Conservation (phyloP, 1,139 yeast genomes). For the Blastobotrys buckinghamii region DNA sequence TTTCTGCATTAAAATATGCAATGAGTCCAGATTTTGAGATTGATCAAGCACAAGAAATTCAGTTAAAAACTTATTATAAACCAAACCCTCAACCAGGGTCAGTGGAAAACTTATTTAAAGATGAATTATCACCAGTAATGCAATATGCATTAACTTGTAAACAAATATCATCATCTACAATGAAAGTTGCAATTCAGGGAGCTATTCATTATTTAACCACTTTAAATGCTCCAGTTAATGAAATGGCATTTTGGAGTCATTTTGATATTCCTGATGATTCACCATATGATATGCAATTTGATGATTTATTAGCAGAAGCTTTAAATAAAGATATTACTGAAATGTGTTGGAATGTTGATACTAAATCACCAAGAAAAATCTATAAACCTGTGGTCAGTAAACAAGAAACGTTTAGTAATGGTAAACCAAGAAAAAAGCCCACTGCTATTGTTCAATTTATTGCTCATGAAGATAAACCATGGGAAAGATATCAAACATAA, state of each 20-base stretch:
- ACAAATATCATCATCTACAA: constrained; percentile 5
- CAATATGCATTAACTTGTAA: constrained; percentile 8
- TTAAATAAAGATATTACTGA: constrained; percentile 6
- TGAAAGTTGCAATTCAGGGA: constrained; percentile 10
- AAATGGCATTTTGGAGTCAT: constrained; percentile 7
- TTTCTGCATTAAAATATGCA: constrained; percentile 2
- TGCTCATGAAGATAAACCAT: constrained; percentile 4
- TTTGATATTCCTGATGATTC: constrained; percentile 4
- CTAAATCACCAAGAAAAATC: neutral
- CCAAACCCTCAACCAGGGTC: neutral
- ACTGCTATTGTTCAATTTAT: neutral
- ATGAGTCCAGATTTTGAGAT: constrained; percentile 1
- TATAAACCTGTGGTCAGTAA: constrained; percentile 1
- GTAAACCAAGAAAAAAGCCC: constrained; percentile 7
- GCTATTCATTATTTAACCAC: constrained; percentile 11
- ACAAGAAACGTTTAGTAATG: constrained; percentile 8
- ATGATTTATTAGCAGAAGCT: constrained; percentile 7
- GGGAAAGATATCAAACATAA: constrained; percentile 9
- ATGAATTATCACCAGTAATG: constrained; percentile 8
- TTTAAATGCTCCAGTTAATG: constrained; percentile 10
- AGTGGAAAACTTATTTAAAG: constrained; percentile 1
- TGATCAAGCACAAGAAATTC: constrained; percentile 4
- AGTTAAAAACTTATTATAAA: neutral
- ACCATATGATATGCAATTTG: constrained; percentile 5
- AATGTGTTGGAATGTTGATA: constrained; percentile 8